Evolutionary conservation across 2,329 filamentous ascomycete genomes (phyloP).

Genomic region (Zymoseptoria passerinii): DNA sequence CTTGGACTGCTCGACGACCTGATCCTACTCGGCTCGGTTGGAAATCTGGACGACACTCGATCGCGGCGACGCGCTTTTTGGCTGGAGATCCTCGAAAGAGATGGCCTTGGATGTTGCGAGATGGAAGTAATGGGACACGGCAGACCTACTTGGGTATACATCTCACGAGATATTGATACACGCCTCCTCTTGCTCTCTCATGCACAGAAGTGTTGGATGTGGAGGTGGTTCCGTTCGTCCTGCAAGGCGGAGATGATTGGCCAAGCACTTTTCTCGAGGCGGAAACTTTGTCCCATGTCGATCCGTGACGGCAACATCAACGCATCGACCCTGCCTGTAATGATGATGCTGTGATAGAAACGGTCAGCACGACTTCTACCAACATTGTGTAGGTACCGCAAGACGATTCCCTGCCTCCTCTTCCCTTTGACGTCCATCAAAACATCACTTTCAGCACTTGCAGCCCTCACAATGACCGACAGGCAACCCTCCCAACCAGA

Average conservation of each 20-base stretch:
- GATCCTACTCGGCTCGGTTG: conserved; percentile 12
- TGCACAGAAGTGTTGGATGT: neutral
- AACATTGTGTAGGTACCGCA: neutral
- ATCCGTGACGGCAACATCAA: neutral
- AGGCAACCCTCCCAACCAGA: neutral
- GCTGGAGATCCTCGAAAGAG: neutral
- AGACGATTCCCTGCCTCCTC: neutral
- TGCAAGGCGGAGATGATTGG: neutral
- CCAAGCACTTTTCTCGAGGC: neutral
- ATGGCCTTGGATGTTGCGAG: neutral
- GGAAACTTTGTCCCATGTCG: neutral
- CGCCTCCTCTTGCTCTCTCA: neutral
- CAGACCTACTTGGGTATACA: neutral
- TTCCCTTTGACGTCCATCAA: too few relatives aligned
- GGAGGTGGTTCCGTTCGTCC: conserved; percentile 1
- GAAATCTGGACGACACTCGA: conserved; percentile 9
- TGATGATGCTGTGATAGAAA: neutral
- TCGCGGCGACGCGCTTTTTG: neutral
- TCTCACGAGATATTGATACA: neutral
- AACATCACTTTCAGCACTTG: neutral
- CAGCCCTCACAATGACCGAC: neutral
- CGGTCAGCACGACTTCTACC: neutral
- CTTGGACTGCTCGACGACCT: conserved; percentile 13
- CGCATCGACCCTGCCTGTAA: neutral
- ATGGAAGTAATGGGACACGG: neutral